Evolutionary conservation across 208 protist genomes (phyloP).

Genomic region (Trypanosoma conorhini): DNA sequence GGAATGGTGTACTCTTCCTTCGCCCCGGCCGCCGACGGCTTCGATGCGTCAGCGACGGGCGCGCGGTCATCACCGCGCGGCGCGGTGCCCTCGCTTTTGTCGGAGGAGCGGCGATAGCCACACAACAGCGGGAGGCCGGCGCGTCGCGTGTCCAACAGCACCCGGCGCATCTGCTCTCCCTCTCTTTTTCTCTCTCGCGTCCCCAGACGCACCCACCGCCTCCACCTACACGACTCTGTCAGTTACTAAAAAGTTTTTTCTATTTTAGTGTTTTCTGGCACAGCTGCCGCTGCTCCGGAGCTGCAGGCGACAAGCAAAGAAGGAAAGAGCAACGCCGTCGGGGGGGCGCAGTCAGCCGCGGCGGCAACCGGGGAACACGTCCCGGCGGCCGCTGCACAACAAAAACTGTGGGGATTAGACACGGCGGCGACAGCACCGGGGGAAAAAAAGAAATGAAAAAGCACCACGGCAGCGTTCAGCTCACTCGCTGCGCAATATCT

Average conservation of each 20-base stretch:
- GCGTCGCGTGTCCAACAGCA: slow-evolving; percentile 3
- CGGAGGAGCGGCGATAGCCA: neutral
- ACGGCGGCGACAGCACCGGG: neutral
- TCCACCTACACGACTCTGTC: neutral
- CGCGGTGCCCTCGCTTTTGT: neutral
- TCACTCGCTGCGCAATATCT: slow-evolving; percentile 34
- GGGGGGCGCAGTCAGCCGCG: neutral
- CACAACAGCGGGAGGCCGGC: slow-evolving; percentile 4
- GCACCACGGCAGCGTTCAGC: slow-evolving; percentile 2
- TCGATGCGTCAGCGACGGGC: neutral
- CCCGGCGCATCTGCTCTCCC: slow-evolving; percentile 6
- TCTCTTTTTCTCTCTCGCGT: neutral
- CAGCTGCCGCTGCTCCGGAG: no score
- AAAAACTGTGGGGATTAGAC: neutral
- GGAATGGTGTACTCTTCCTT: slow-evolving; percentile 35
- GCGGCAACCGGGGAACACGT: neutral
- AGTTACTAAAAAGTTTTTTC: neutral
- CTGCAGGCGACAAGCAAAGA: neutral
- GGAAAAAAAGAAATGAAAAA: slow-evolving; percentile 17
- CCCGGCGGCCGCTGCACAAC: neutral
- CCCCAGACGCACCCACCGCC: neutral
- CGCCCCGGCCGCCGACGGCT: neutral
- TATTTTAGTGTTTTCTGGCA: no score
- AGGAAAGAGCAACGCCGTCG: neutral
- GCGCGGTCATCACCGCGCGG: neutral